Conservation (phyloP, 2,329 filamentous ascomycete species). For the Pseudocercospora fijiensis region DNA sequence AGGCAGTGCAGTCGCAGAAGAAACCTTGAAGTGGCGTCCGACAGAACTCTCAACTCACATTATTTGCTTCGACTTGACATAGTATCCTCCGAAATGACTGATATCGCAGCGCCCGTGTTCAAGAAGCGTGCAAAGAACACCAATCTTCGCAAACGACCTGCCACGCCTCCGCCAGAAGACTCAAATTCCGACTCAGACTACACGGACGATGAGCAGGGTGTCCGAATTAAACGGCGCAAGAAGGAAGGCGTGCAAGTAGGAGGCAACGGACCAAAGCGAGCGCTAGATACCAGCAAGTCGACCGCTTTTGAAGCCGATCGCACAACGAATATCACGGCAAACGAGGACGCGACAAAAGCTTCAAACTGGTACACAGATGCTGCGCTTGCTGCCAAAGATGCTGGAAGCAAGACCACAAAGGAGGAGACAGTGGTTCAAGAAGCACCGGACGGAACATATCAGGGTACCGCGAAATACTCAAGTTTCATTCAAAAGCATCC, state of each 20-base stretch:
- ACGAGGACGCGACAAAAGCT: constrained; percentile 85
- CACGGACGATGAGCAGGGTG: constrained; percentile 75
- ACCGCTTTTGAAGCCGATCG: constrained; percentile 59
- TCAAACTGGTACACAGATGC: constrained; percentile 86
- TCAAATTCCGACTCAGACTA: constrained; percentile 61
- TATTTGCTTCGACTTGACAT: neutral
- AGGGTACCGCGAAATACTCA: constrained; percentile 68
- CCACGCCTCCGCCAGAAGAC: constrained; percentile 69
- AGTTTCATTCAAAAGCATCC: constrained; percentile 80
- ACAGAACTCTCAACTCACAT: neutral
- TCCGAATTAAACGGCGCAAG: constrained; percentile 74
- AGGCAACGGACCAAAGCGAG: constrained; percentile 56
- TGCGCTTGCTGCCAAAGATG: constrained; percentile 38
- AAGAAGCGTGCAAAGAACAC: constrained; percentile 80
- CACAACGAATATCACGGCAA: constrained; percentile 60
- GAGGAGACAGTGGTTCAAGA: constrained; percentile 51
- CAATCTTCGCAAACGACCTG: constrained; percentile 76
- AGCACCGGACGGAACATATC: constrained; percentile 68
- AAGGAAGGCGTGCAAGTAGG: constrained; percentile 66
- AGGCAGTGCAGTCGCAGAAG: too few species aligned
- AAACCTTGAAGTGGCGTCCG: too few species aligned
- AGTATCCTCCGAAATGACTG: constrained; percentile 31
- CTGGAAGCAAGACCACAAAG: constrained; percentile 12
- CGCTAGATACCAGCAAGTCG: constrained; percentile 35
- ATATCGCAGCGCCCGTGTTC: constrained; percentile 60